Base-by-base conservation (phyloP, 202 grass and related monocot genomes). In the Zoysia matrella region DNA sequence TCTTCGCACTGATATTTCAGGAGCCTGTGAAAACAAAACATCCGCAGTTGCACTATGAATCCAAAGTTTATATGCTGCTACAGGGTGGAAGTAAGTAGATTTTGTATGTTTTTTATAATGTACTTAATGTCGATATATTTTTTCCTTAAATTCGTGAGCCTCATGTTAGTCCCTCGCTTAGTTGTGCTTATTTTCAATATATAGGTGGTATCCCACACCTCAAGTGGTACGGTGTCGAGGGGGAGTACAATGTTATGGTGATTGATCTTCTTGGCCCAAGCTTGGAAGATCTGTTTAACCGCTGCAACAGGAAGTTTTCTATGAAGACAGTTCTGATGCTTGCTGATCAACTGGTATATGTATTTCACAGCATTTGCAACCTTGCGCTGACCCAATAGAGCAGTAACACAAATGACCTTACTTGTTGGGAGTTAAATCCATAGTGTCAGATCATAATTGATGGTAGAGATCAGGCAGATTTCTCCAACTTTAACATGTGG, bases 221-320 rank as follows among this genome's bases (percentile, higher is more conserved):
- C 43, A 97, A 94, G 85, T 97, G 94, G 94, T 97, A 90, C 58
- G 90, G 92, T 51, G 81, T 97, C 14, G 90, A 92, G 43, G 94
- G 91, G 69, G 94, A 94, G 40, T 91, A 92, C 61, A 94, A 94
- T 67, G 86, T 90, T 76, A 97, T 94, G 92, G 92, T 94, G 11
- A 97, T 97, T 45, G 94, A 97, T 84, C 92, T 97, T 81, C 92
- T 97, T 83, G 94, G 94, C 11, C 92, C 94, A 86, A 97, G 94
- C 22, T 30, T 30, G 22, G 22, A 30, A 30, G 22, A 30, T 30
- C 22, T 30, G 22, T 30, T 30, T 30, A 97, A 94, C 76, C 86
- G 84, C 54, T 94, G 94, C 60, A 94, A 91, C 50, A 88, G 90
- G 69, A 94, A 89, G 80, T 82, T 97, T 9, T 89, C 90, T 64